Conservation (phyloP, 2,329 filamentous ascomycete genomes). For the Phialophora chinensis region DNA sequence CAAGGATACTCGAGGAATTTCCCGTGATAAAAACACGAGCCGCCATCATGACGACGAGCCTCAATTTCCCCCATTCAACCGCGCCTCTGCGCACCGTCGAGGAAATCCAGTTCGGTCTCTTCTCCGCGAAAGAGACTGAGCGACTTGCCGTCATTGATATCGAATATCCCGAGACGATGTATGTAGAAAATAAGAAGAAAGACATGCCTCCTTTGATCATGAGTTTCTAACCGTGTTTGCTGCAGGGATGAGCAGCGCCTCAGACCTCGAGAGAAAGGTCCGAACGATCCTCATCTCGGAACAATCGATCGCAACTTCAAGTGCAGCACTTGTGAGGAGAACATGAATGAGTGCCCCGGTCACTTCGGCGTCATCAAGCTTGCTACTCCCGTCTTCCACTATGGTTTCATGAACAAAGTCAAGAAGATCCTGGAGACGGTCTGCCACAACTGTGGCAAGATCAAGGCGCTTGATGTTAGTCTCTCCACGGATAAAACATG, state of each 20-base stretch:
- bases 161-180: conserved; percentile 98
- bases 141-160: conserved; percentile 97
- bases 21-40: conserved; percentile 37
- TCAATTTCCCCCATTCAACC: conserved; percentile 87
- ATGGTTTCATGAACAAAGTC: conserved; percentile 97
- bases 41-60: conserved; percentile 78
- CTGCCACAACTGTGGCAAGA: conserved; percentile 98
- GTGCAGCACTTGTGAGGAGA: conserved; percentile 95
- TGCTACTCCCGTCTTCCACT: conserved; percentile 92
- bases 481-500: conserved; percentile 54
- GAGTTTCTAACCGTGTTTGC: conserved; percentile 39
- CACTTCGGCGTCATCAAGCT: conserved; percentile 99
- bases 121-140: conserved; percentile 98
- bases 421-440: conserved; percentile 99
- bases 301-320: conserved; percentile 95
- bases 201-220: conserved; percentile 24
- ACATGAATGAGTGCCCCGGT: conserved; percentile 93
- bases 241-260: conserved; percentile 81
- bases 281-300: conserved; percentile 94
- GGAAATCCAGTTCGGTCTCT: conserved; percentile 98
- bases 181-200: conserved; percentile 38
- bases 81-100: conserved; percentile 96
- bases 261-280: conserved; percentile 85
- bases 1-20: conserved; percentile 38
- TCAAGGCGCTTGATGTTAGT: conserved; percentile 98